phyloP scores from a whole-genome alignment of 495 filamentous ascomycete species.

The Penicillium crystallinum region DNA sequence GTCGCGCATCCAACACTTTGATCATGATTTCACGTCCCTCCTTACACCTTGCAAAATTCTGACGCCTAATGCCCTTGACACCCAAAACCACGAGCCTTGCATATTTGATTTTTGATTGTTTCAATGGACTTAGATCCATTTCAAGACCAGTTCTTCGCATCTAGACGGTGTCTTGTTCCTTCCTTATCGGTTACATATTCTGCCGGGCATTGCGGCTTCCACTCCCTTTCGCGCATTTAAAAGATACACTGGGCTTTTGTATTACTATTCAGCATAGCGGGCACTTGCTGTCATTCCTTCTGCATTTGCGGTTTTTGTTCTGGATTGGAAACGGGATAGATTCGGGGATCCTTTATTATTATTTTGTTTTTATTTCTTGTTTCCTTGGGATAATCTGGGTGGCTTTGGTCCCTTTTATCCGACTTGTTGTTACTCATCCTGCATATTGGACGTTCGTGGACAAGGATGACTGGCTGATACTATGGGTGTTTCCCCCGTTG shows the following conservation, averaged over 20 bases:
- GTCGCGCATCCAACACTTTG: conserved; percentile 8
- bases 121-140: conserved; percentile 8
- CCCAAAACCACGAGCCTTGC: conserved; percentile 1
- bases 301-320: conserved; percentile 32
- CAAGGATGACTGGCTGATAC: neutral
- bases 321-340: conserved; percentile 27
- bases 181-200: conserved; percentile 36
- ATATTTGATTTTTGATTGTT: conserved; percentile 14
- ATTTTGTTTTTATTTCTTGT: conserved; percentile 1
- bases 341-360: conserved; percentile 6
- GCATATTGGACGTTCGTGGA: neutral
- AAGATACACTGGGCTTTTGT: conserved; percentile 29
- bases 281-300: conserved; percentile 45
- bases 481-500: neutral
- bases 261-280: conserved; percentile 41
- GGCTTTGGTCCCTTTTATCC: conserved; percentile 5
- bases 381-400: conserved; percentile 16
- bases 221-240: conserved; percentile 27
- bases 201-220: conserved; percentile 36
- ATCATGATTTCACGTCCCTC: conserved; percentile 41
- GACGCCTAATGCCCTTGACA: conserved; percentile 35
- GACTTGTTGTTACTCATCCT: neutral
- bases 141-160: conserved; percentile 20
- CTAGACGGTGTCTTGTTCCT: conserved; percentile 40
- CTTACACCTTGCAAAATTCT: conserved; percentile 25